Evolutionary conservation across 2,329 filamentous ascomycete species (phyloP), one percentile per base, ranked within the genome.

Genomic region (Furcasterigmium furcatum): DNA sequence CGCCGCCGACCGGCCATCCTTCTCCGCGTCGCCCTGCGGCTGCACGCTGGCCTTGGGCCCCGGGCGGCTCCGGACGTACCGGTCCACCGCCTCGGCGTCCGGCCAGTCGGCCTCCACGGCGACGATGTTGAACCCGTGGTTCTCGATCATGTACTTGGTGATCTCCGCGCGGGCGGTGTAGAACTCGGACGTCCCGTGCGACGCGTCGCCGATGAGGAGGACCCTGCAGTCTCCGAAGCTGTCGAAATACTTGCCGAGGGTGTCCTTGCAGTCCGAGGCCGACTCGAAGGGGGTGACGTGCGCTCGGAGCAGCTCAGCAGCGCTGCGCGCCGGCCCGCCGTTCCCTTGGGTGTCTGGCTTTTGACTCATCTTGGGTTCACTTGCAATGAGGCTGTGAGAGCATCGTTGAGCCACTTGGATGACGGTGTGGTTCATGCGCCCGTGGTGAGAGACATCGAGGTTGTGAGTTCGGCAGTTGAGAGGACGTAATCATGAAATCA

Each of bases 41-140:
- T 30, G 57, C 48, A 25, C 58, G 27, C 27, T 30, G 27, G 27
- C 57, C 50, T 66, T 55, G 18, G 59, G 55, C 22, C 67, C 58
- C 13, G 71, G 68, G 13, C 71, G 65, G 41, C 67, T 64, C 7
- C 74, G 67, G 13, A 77, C 71, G 44, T 76, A 77, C 36, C 70
- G 65, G 49, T 79, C 76, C 25, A 79, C 64, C 2, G 63, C 62
- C 49, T 76, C 71, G 22, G 72, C 72, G 50, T 79, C 75, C 1
- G 74, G 74, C 74, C 74, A 79, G 60, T 79, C 76, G 18, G 69
- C 72, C 56, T 79, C 74, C 8, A 76, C 62, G 19, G 72, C 72
- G 9, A 79, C 66, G 38, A 72, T 70, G 30, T 67, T 75, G 59
- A 74, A 77, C 42, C 72, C 73, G 52, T 79, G 74, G 32, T 71